Percentiles rank a stretch among this genome's conserved stretches.
These are phyloP conservation scores for Periconia digitata DNA, from an alignment of 2,329 filamentous ascomycete genomes.

Conservation along the genomic window DNA sequence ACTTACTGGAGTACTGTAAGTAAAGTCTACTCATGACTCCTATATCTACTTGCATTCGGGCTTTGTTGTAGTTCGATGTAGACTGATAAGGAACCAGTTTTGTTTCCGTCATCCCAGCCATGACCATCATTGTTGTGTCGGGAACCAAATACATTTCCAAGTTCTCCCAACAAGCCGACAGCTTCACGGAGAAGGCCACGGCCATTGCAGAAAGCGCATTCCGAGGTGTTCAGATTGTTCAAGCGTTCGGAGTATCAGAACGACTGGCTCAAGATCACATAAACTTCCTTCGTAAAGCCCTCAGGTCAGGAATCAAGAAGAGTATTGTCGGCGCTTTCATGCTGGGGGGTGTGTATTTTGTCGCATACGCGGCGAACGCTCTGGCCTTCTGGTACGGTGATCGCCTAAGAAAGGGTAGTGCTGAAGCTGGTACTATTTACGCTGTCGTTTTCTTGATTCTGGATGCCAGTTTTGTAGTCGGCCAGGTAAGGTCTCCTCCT, in stretches of 20 bases:
- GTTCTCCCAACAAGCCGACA: conserved; percentile 41
- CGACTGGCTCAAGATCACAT: conserved; percentile 43
- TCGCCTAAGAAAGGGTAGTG: conserved; percentile 25
- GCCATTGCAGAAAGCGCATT: conserved; percentile 50
- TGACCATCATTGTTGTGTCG: conserved; percentile 46
- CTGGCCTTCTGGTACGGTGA: conserved; percentile 51
- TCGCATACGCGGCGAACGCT: conserved; percentile 49
- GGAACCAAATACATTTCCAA: conserved; percentile 47
- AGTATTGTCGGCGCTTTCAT: conserved; percentile 45
- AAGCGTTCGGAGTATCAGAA: conserved; percentile 50
- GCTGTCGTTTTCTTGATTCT: conserved; percentile 66
- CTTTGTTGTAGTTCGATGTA: neutral
- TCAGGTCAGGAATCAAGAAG: conserved; percentile 44
- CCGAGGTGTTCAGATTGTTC: conserved; percentile 50
- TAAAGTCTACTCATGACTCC: neutral
- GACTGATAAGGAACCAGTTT: conserved; percentile 27
- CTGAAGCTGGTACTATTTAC: conserved; percentile 57
- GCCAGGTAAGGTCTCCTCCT: conserved; percentile 37
- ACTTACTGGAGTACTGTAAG: conserved; percentile 45
- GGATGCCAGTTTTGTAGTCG: conserved; percentile 65
- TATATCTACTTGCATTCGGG: too few relatives aligned
- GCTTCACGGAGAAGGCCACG: conserved; percentile 46
- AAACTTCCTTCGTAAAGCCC: conserved; percentile 34
- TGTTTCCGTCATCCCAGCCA: conserved; percentile 52
- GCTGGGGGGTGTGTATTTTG: conserved; percentile 48